These are phyloP conservation scores for Adansonia madagascariensis DNA, from an alignment of 441 rosid genomes.

Conservation along the genomic window DNA sequence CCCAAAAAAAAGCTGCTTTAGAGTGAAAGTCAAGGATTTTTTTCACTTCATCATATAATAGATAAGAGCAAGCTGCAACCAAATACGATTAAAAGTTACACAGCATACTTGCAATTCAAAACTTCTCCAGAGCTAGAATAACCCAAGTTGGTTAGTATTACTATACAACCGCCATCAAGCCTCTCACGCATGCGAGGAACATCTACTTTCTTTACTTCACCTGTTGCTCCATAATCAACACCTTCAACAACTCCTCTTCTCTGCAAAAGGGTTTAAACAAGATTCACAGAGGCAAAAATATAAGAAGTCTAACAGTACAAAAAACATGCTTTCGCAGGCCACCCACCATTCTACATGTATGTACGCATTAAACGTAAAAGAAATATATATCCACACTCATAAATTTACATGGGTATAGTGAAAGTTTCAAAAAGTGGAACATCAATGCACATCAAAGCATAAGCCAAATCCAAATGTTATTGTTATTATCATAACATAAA, in stretches of 20 bases:
- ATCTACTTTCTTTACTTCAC: slow-evolving; percentile 92
- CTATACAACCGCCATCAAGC: slow-evolving; percentile 84
- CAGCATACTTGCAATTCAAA: slow-evolving; percentile 90
- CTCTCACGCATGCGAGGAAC: slow-evolving; percentile 81
- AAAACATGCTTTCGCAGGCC: neutral
- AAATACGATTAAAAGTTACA: slow-evolving; percentile 24
- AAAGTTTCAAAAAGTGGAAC: neutral
- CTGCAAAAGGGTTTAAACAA: slow-evolving; percentile 46
- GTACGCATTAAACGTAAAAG: neutral
- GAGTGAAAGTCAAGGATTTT: neutral
- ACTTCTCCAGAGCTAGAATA: slow-evolving; percentile 97
- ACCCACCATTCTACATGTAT: neutral
- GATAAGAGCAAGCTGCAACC: slow-evolving; percentile 10
- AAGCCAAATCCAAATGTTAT: neutral
- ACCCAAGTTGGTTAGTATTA: slow-evolving; percentile 85
- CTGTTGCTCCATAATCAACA: slow-evolving; percentile 86
- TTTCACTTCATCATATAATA: neutral
- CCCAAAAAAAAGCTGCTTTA: neutral
- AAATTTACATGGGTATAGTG: neutral
- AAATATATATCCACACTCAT: neutral
- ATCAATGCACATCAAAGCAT: neutral
- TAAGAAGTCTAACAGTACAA: slow-evolving; percentile 15
- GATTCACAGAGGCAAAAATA: neutral
- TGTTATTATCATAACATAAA: neutral
- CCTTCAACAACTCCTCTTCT: slow-evolving; percentile 94